These are phyloP conservation scores for Solanum hybrid DNA, from an alignment of 305 asterid genomes.

Conservation along the genomic window DNA sequence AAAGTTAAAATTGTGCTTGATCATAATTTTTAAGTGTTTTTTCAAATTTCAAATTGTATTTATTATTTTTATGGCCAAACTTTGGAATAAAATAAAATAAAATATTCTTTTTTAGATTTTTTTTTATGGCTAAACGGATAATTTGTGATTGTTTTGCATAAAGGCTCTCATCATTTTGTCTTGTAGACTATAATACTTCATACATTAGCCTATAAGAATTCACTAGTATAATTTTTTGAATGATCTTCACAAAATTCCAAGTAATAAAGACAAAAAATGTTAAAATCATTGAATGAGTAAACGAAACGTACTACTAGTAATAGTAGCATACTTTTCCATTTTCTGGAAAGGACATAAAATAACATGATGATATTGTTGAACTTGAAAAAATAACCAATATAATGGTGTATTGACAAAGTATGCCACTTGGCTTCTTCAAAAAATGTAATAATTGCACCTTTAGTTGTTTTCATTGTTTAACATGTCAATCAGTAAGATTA, in stretches of 20 bases:
- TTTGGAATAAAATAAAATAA: too few relatives aligned
- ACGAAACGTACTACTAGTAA: neutral
- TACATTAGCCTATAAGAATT: neutral
- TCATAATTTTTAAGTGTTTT: too few relatives aligned
- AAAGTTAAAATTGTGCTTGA: too few relatives aligned
- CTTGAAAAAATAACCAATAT: neutral
- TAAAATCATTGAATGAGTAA: neutral
- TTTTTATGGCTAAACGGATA: neutral
- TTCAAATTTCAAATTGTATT: too few relatives aligned
- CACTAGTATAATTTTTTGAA: neutral
- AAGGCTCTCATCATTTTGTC: neutral
- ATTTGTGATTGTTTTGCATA: neutral
- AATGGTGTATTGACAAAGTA: neutral
- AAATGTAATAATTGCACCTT: neutral
- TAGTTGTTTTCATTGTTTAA: neutral
- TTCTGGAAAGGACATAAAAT: neutral
- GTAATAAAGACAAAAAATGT: neutral
- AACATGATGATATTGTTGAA: neutral
- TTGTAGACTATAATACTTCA: neutral
- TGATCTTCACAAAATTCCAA: neutral
- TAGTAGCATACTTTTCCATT: neutral
- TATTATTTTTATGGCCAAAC: too few relatives aligned
- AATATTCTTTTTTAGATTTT: too few relatives aligned
- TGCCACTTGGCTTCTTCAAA: neutral
- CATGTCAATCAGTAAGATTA: neutral